A percentile compares a stretch with the other conserved stretches of the same genome.
Evolutionary conservation across 306 rosid genomes (phyloP).

Genomic region (Cucurbita moschata): DNA sequence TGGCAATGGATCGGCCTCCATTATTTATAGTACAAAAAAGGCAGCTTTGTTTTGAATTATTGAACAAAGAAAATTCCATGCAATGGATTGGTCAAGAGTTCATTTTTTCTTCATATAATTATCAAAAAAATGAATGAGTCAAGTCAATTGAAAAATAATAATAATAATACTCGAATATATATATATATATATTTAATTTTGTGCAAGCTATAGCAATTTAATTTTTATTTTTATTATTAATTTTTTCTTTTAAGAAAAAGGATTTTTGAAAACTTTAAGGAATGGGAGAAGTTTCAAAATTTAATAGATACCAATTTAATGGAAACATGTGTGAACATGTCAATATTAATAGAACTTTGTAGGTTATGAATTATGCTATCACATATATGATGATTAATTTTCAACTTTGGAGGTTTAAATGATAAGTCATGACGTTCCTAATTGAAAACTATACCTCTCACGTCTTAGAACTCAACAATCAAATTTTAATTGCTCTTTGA

Average conservation of each 20-base stretch:
- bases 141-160: not conserved
- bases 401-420: not conserved
- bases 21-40: not conserved
- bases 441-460: not conserved
- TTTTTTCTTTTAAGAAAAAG: too few species aligned
- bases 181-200: too few species aligned
- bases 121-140: not conserved
- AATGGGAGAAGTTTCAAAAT: not conserved
- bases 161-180: too few species aligned
- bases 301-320: too few species aligned
- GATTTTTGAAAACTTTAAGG: not conserved
- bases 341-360: not conserved
- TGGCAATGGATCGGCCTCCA: not conserved
- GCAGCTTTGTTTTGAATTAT: not conserved
- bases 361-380: not conserved
- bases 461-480: not conserved
- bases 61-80: not conserved
- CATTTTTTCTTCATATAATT: not conserved
- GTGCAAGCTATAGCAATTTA: too few species aligned
- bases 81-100: not conserved
- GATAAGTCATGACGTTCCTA: not conserved
- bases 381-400: not conserved
- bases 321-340: too few species aligned
- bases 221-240: too few species aligned
- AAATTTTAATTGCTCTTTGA: not conserved